phyloP scores from a whole-genome alignment of 78 protist species.

The Isochrysis galbana region DNA sequence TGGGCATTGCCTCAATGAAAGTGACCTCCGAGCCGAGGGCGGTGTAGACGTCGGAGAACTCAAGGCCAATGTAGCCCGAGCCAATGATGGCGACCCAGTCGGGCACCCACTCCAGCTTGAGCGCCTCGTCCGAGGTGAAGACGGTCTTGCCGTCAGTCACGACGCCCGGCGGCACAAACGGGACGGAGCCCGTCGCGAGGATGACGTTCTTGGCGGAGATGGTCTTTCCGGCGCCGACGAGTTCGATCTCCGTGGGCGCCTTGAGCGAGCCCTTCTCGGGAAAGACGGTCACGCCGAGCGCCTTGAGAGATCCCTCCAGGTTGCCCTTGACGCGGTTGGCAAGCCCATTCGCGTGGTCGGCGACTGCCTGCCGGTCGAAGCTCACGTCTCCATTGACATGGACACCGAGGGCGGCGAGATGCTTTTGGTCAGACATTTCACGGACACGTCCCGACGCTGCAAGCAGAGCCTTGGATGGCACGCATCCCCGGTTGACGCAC shows the following conservation, averaged over 20 bases:
- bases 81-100: conserved; percentile 55
- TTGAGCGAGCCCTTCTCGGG: conserved; percentile 4
- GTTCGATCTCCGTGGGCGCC: conserved; percentile 3
- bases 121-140: conserved; percentile 55
- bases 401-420: conserved; percentile 41
- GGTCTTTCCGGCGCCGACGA: not conserved
- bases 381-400: not conserved
- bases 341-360: conserved; percentile 27
- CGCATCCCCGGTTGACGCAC: conserved; percentile 61
- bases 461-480: conserved; percentile 58
- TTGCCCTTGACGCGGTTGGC: not conserved
- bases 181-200: conserved; percentile 51
- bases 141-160: conserved; percentile 44
- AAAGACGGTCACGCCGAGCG: conserved; percentile 45
- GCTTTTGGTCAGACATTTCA: not conserved
- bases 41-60: conserved; percentile 52
- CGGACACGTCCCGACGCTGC: conserved; percentile 38
- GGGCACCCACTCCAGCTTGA: conserved; percentile 57
- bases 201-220: conserved; percentile 49
- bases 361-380: conserved; percentile 40
- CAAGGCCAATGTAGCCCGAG: conserved; percentile 56
- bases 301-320: conserved; percentile 34
- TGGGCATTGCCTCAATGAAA: conserved; percentile 25
- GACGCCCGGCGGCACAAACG: conserved; percentile 54
- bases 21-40: conserved; percentile 44